phyloP scores from a whole-genome alignment of 164 flowering plant species.

The Houttuynia cordata region DNA sequence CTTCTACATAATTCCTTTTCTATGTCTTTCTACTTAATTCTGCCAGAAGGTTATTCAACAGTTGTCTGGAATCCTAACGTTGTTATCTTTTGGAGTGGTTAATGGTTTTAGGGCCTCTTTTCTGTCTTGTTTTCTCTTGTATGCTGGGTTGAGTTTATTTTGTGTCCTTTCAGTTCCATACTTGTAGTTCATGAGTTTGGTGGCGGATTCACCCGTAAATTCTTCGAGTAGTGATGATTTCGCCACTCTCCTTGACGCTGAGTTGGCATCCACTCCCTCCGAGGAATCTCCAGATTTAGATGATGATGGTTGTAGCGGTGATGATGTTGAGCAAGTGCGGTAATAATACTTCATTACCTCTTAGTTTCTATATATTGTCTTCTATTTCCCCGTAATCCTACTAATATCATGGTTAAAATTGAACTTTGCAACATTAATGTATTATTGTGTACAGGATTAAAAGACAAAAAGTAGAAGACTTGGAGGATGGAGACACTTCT shows the following conservation, averaged over 20 bases:
- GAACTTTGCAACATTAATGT: background rate
- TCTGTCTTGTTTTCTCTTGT: too few species aligned
- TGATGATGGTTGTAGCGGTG: conserved; percentile 5
- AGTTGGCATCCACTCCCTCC: conserved; percentile 26
- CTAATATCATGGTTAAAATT: background rate
- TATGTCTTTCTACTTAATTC: too few species aligned
- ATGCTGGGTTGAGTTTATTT: too few species aligned
- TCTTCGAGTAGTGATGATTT: conserved; percentile 73
- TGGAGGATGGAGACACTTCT: conserved; percentile 3
- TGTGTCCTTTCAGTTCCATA: background rate
- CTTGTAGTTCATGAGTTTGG: conserved; percentile 23
- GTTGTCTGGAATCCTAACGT: too few species aligned
- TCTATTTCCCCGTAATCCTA: background rate
- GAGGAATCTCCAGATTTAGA: conserved; percentile 18
- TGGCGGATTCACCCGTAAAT: conserved; percentile 36
- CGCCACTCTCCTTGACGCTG: conserved; percentile 42
- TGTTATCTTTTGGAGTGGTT: too few species aligned
- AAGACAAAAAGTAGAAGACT: conserved; percentile 16
- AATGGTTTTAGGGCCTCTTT: too few species aligned
- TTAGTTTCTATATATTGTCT: background rate
- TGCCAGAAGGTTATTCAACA: too few species aligned
- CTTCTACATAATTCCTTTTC: too few species aligned
- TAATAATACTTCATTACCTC: background rate
- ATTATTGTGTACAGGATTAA: conserved; percentile 11
- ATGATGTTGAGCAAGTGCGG: conserved; percentile 4